Evolutionary conservation across 1,284 basidiomycete genomes (phyloP), one percentile per base, ranked within the genome.

Genomic region (Cutaneotrichosporon cutaneum): DNA sequence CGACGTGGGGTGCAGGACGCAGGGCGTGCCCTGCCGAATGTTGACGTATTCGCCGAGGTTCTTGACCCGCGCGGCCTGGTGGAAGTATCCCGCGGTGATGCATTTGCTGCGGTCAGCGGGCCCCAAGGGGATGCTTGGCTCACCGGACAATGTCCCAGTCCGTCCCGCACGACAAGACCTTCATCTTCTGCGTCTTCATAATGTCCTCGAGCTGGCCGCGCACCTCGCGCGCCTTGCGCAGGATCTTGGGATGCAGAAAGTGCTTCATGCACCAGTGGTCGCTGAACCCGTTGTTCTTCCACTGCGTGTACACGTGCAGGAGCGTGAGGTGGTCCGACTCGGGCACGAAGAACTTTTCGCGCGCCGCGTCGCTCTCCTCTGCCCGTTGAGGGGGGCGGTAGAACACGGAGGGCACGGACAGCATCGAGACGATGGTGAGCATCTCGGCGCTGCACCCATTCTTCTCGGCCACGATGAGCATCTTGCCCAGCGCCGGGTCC

Each of bases 31-130:
- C n/a, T 95, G 94, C 48, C 96, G 85, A 69, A 95, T 91, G 78
- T 99, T 97, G 64, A 95, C 92, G 77, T 97, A 99, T 80, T 99
- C 96, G 66, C 95, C 96, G 64, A 99, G 96, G 75, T 95, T 95
- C 82, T 98, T 99, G 45, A 96, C 94, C 67, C 93, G 84, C 10
- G 95, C 95, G 0, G 96, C 94, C 80, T 99, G 96, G 78, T 99
- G 96, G 85, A 99, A 99, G 82, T 98, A 99, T 26, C 95, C 96
- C 16, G 94, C 91, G 51, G 93, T 89, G 71, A 99, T 98, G 24
- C 94, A 94, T 85, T 97, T 99, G 74, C 95, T 93, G 70, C 35
- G 14, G 51, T 72, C 56, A 70, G 66, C 47, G 32, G 60, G 16
- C 33, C n/a, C 1, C 11, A 26, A 32, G 18, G 16, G 11, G 10